These are phyloP conservation scores for Peronospora farinosa DNA, from an alignment of 352 stramenopile species.

Conservation along the genomic window DNA sequence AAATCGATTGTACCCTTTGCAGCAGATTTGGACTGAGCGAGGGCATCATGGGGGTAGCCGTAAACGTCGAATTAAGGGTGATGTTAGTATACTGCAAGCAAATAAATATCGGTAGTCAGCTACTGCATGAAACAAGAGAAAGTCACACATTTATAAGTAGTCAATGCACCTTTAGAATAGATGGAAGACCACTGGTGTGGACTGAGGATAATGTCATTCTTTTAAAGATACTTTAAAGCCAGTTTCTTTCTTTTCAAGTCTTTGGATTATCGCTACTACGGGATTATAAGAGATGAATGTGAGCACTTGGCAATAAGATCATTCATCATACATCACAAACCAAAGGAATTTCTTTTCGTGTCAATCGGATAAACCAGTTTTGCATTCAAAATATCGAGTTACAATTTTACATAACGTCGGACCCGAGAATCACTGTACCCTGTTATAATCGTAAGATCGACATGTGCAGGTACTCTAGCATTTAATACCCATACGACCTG, in stretches of 20 bases:
- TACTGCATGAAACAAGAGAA: neutral
- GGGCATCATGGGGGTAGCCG: constrained; percentile 32
- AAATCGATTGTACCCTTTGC: constrained; percentile 28
- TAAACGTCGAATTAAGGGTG: constrained; percentile 46
- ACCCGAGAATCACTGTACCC: no score
- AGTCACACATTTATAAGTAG: no score
- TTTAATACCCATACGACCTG: constrained; percentile 7
- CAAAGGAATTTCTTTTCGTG: no score
- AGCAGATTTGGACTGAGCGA: constrained; percentile 58
- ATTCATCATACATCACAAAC: no score
- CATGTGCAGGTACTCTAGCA: constrained; percentile 21
- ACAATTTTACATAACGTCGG: no score
- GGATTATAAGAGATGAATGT: no score
- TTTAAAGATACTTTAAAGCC: neutral
- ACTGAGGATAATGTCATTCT: constrained; percentile 32
- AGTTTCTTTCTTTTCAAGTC: neutral
- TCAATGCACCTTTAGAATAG: constrained; percentile 29
- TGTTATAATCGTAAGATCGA: neutral
- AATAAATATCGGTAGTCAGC: neutral
- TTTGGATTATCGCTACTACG: neutral
- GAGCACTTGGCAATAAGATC: no score
- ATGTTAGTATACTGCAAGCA: constrained; percentile 43
- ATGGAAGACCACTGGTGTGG: constrained; percentile 23
- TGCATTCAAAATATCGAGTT: no score
- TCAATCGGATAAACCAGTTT: no score